Evolutionary conservation across 306 rosid genomes (phyloP), one percentile per base, ranked within the genome.

Genomic region (Cicer cuneatum): DNA sequence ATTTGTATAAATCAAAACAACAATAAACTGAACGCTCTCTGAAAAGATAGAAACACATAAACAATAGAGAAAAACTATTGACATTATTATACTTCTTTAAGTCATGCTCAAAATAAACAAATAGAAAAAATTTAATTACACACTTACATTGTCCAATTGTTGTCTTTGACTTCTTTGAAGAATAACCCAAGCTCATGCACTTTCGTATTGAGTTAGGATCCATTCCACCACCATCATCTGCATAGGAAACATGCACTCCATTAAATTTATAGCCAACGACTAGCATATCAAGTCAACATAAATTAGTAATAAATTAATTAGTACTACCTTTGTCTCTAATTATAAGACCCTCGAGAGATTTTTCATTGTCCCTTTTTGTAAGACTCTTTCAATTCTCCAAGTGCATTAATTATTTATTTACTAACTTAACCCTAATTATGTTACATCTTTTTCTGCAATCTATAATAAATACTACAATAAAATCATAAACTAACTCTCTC

Each of bases 191-290:
- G 87, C 98, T 93, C 97, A 93, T 89, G 85, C 98, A 93, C 66
- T 91, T 93, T 58, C 98, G 87, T 59, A 93, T 71, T 53, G 85
- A 56, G 52, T 82, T 85, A 35, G 97, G 97, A 74, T 87, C 84
- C 98, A 93, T 91, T 78, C 98, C 97, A 56, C 93, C 94, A 71
- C 98, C 98, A 86, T 91, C 93, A 82, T 93, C 98, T 93, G 80
- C 92, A 83, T 48, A 67, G 53, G 80, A 84, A 63, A 71, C 65
- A 53, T 33, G 19, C 11, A 9, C 58, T 33, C 65, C 41, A 56
- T 11, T 71, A 56, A 66, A 42, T 64, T 65, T 67, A 21, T 58
- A 15, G 33, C 66, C 64, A 67, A 57, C 53, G 51, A 45, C 39
- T 5, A 37, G 57, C n/a, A 60, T 39, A 80, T 40, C 41, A 80